Base-by-base conservation (phyloP, 2,329 filamentous ascomycete genomes). In the Aspergillus flavus region DNA sequence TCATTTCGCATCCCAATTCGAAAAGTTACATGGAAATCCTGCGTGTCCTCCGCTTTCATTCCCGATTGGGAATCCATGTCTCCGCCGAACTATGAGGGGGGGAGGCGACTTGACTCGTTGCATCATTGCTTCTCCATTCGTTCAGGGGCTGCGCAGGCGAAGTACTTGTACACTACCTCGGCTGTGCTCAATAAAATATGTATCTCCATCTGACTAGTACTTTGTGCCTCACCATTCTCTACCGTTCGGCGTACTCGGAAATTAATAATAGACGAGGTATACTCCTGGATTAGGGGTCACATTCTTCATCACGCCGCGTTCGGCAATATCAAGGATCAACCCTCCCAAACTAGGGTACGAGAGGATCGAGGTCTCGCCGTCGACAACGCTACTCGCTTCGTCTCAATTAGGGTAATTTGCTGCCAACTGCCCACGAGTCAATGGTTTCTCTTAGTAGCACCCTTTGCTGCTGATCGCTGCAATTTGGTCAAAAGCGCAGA, bases 61-160 rank as follows among this genome's bases (percentile, higher is more conserved):
- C 52, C 30, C 11, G n/a, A 36, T 55, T 39, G 32, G 32, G 34
- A 39, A 41, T 26, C 26, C 9, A 10, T 28, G 48, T 52, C 28
- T 34, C 48, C 28, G 32, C 52, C 28, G 19, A 19, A 36, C 30
- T 23, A 36, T 54, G 28, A 21, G 32, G 30, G 30, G 36, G 14
- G 50, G 36, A 14, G 52, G 6, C 52, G 48, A 39, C 52, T 55
- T 6, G 21, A 36, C 52, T 55, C 32, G 52, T 54, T 55, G 34
- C 52, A 55, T 55, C 52, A 55, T 55, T 55, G 32, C 39, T 55
- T 55, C 52, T 39, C 52, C 32, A 55, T 39, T 23, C 32, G 21
- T 39, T 55, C 52, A 55, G 52, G 52, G 52, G 52, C 32, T 26
- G 52, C 28, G 34, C 34, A 39, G 16, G 12, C 19, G 10, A 32